Conservation (phyloP, 352 stramenopile genomes). For the Phytophthora syringae region DNA sequence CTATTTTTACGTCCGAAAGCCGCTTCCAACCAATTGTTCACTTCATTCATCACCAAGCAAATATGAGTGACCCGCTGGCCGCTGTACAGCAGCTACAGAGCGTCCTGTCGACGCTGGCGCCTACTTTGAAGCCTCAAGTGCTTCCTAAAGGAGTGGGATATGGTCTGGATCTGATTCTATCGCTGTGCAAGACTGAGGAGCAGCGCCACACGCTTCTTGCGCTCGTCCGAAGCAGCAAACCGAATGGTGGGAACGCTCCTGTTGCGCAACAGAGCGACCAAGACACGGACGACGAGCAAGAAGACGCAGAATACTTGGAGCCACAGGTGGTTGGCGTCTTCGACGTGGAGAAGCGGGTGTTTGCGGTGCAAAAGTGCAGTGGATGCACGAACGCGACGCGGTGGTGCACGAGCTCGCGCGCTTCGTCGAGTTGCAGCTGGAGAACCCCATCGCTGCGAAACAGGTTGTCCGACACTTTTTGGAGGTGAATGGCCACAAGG, state of each 20-base stretch:
- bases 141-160: constrained; percentile 67
- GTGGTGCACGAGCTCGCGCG: constrained; percentile 76
- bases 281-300: constrained; percentile 43
- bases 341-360: constrained; percentile 65
- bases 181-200: constrained; percentile 65
- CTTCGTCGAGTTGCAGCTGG: constrained; percentile 78
- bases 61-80: constrained; percentile 56
- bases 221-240: constrained; percentile 50
- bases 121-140: constrained; percentile 65
- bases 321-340: constrained; percentile 65
- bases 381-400: constrained; percentile 66
- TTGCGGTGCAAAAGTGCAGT: constrained; percentile 66
- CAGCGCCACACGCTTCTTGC: constrained; percentile 62
- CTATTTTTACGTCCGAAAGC: constrained; percentile 27
- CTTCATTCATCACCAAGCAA: constrained; percentile 9
- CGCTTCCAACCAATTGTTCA: constrained; percentile 29
- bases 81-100: constrained; percentile 73
- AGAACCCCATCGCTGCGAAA: constrained; percentile 46
- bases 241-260: constrained; percentile 20
- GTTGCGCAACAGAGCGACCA: constrained; percentile 51
- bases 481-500: constrained; percentile 57
- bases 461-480: constrained; percentile 64
- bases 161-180: constrained; percentile 67
- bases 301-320: constrained; percentile 34
- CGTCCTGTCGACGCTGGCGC: constrained; percentile 58